phyloP scores from a whole-genome alignment of 148 eudicot species.

The Pharnaceum exiguum region DNA sequence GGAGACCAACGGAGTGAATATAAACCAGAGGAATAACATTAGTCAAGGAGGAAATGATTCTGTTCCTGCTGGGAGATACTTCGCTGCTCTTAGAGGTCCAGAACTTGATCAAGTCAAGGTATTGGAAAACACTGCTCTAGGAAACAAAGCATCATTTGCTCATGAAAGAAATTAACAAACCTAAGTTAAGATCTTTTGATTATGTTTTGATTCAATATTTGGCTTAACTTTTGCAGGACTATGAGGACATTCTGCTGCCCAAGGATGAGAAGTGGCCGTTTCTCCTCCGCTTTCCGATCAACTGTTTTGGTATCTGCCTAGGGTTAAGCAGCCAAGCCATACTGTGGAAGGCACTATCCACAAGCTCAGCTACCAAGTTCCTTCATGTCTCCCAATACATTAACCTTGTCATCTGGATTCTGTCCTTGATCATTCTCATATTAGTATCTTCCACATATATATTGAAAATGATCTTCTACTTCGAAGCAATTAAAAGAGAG shows the following conservation, averaged over 20 bases:
- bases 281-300: slow-evolving; percentile 84
- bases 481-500: slow-evolving; percentile 86
- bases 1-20: slow-evolving; percentile 17
- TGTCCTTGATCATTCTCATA: slow-evolving; percentile 45
- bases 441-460: slow-evolving; percentile 49
- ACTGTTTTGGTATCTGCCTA: slow-evolving; percentile 81
- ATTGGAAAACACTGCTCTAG: neutral
- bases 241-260: slow-evolving; percentile 83
- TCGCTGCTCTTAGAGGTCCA: slow-evolving; percentile 93
- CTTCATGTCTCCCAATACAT: slow-evolving; percentile 62
- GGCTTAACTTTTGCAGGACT: slow-evolving; percentile 48
- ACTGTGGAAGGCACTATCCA: slow-evolving; percentile 63
- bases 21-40: slow-evolving; percentile 13
- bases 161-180: no score
- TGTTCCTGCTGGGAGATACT: slow-evolving; percentile 97
- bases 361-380: slow-evolving; percentile 56
- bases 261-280: slow-evolving; percentile 92
- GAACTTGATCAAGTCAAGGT: slow-evolving; percentile 98
- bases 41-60: slow-evolving; percentile 40
- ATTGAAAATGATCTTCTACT: slow-evolving; percentile 66
- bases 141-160: no score
- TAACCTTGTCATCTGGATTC: slow-evolving; percentile 66
- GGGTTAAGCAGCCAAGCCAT: slow-evolving; percentile 97
- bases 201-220: neutral
- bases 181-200: neutral